Conservation (phyloP, 1,284 basidiomycete genomes). For the Phaffia rhodozyma region DNA sequence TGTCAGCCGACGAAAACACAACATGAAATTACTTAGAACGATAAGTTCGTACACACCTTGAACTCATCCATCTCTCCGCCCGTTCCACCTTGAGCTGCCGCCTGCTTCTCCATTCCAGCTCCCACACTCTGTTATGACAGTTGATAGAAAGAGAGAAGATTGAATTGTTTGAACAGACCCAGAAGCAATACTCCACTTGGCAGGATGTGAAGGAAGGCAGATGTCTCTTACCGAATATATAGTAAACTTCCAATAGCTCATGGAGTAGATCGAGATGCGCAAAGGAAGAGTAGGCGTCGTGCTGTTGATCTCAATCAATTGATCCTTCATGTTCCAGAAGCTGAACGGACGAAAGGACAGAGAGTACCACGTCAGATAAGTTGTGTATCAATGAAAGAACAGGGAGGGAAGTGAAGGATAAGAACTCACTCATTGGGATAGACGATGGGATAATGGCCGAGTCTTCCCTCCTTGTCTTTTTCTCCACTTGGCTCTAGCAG, state of each 20-base stretch:
- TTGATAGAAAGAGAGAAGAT: too few relatives aligned
- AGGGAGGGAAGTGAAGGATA: neutral
- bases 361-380: neutral
- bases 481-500: slow-evolving; percentile 46
- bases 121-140: slow-evolving; percentile 45
- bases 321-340: slow-evolving; percentile 42
- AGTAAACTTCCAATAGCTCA: slow-evolving; percentile 56
- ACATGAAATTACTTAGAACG: slow-evolving; percentile 36
- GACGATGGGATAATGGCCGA: slow-evolving; percentile 70
- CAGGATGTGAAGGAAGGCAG: neutral
- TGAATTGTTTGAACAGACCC: neutral
- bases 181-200: neutral
- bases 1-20: neutral
- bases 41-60: slow-evolving; percentile 49
- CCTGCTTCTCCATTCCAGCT: slow-evolving; percentile 60
- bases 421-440: slow-evolving; percentile 87
- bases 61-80: slow-evolving; percentile 77
- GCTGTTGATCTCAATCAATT: slow-evolving; percentile 64
- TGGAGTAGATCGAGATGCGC: slow-evolving; percentile 68
- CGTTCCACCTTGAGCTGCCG: slow-evolving; percentile 53
- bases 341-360: neutral
- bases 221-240: slow-evolving; percentile 44
- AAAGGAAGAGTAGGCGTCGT: slow-evolving; percentile 64
- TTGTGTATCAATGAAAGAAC: neutral
- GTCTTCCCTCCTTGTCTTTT: slow-evolving; percentile 39